A percentile compares a stretch with the other conserved stretches of the same genome.
These are phyloP conservation scores for Colletotrichum viniferum DNA, from an alignment of 2,329 filamentous ascomycete genomes.

Conservation along the genomic window DNA sequence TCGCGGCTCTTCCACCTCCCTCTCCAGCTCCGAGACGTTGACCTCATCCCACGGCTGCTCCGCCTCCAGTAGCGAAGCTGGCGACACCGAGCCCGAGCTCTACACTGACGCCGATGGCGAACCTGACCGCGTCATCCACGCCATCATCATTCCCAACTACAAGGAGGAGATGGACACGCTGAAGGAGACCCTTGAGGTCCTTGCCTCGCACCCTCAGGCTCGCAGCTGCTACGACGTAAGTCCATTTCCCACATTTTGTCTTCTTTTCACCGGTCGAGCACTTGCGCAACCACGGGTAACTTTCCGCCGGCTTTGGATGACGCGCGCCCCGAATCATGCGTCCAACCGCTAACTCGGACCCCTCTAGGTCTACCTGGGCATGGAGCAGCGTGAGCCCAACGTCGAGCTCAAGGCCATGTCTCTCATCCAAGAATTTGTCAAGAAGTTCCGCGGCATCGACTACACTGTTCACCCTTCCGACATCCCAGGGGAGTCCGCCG, in stretches of 20 bases:
- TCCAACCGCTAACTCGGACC: constrained; percentile 17
- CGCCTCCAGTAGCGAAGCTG: constrained; percentile 54
- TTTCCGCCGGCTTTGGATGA: constrained; percentile 2
- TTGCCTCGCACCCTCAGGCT: constrained; percentile 70
- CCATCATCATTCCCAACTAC: constrained; percentile 75
- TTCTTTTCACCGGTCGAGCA: background rate
- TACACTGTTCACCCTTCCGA: constrained; percentile 71
- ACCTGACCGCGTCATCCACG: constrained; percentile 60
- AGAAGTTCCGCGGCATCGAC: constrained; percentile 69
- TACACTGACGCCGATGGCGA: constrained; percentile 48
- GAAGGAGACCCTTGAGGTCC: constrained; percentile 70
- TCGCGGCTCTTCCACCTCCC: constrained; percentile 57
- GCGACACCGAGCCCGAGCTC: constrained; percentile 53
- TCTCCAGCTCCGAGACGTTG: constrained; percentile 61
- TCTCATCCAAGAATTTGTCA: constrained; percentile 66
- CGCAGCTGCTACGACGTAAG: constrained; percentile 71
- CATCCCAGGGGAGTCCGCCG: constrained; percentile 70
- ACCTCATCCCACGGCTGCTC: constrained; percentile 51
- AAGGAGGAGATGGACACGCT: constrained; percentile 74
- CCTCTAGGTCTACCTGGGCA: constrained; percentile 69
- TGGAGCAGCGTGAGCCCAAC: constrained; percentile 71
- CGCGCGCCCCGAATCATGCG: background rate
- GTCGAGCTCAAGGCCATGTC: constrained; percentile 65
- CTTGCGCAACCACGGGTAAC: background rate
- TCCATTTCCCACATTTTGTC: constrained; percentile 24